A percentile compares a stretch with the other conserved stretches of the same genome.
phyloP scores from a whole-genome alignment of 208 protist species.

The Phytomonas sp. region DNA sequence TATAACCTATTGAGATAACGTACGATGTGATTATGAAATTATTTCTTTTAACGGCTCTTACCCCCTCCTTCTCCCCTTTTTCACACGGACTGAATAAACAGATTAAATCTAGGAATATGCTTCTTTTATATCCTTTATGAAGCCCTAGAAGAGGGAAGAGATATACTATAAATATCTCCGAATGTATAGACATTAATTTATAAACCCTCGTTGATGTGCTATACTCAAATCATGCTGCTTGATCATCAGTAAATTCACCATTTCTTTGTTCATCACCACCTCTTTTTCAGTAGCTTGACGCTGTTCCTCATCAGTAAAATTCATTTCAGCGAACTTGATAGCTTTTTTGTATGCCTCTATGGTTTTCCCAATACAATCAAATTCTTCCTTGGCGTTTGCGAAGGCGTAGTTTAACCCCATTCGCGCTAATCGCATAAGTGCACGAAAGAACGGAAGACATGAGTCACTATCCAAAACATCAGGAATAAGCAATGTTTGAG shows the following conservation, averaged over 20 bases:
- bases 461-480: conserved; percentile 60
- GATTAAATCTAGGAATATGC: neutral
- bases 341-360: conserved; percentile 44
- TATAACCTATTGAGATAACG: neutral
- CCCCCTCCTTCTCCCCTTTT: neutral
- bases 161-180: neutral
- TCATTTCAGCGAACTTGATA: conserved; percentile 51
- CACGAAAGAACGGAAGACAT: conserved; percentile 66
- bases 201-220: conserved; percentile 24
- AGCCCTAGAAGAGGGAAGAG: neutral
- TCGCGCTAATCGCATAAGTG: conserved; percentile 66
- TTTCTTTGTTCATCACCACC: conserved; percentile 49
- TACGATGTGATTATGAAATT: neutral
- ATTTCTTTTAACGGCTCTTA: neutral
- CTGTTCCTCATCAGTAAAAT: conserved; percentile 20
- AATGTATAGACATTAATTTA: neutral
- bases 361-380: conserved; percentile 48
- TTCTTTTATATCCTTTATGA: neutral
- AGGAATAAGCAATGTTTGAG: conserved; percentile 34
- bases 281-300: conserved; percentile 31
- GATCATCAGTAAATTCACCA: conserved; percentile 55
- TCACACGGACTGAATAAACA: neutral
- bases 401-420: conserved; percentile 38
- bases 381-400: conserved; percentile 58
- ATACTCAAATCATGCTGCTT: conserved; percentile 68